A percentile compares a stretch with the other conserved stretches of the same genome.
phyloP scores from a whole-genome alignment of 1,139 yeast genomes.

The Komagataea norvegica region DNA sequence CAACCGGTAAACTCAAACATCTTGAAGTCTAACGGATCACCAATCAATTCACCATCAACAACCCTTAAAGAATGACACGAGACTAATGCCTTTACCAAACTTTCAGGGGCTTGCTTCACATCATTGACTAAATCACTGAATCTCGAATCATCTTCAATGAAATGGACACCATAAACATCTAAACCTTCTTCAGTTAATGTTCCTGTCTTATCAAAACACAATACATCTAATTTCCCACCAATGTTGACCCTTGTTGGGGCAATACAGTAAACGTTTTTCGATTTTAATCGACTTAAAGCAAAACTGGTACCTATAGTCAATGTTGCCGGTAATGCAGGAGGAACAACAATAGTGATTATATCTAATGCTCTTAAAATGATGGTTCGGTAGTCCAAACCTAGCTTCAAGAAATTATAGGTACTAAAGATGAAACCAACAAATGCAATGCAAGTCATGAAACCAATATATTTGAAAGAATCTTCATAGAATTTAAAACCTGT shows the following conservation, averaged over 20 bases:
- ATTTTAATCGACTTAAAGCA: conserved; percentile 72
- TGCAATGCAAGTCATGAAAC: conserved; percentile 88
- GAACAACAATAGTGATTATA: conserved; percentile 92
- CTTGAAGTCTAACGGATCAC: conserved; percentile 89
- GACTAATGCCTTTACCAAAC: conserved; percentile 50
- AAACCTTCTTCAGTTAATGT: conserved; percentile 95
- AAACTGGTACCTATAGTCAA: conserved; percentile 93
- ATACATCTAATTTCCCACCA: conserved; percentile 86
- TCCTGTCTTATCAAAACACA: conserved; percentile 96
- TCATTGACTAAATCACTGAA: conserved; percentile 45
- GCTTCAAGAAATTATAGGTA: conserved; percentile 71
- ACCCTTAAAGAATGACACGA: conserved; percentile 83
- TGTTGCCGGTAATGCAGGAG: conserved; percentile 98
- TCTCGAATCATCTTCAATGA: conserved; percentile 39
- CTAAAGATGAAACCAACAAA: conserved; percentile 78
- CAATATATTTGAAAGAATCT: conserved; percentile 93
- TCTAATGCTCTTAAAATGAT: conserved; percentile 89
- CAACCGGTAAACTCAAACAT: conserved; percentile 90
- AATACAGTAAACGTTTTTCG: conserved; percentile 73
- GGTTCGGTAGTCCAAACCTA: conserved; percentile 63
- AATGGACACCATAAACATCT: conserved; percentile 84
- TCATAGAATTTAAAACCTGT: conserved; percentile 88
- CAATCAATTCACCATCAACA: conserved; percentile 75
- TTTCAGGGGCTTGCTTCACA: conserved; percentile 29
- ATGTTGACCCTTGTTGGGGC: conserved; percentile 91